Conservation (phyloP, 2,329 filamentous ascomycete genomes). For the Trichoderma endophyticum region DNA sequence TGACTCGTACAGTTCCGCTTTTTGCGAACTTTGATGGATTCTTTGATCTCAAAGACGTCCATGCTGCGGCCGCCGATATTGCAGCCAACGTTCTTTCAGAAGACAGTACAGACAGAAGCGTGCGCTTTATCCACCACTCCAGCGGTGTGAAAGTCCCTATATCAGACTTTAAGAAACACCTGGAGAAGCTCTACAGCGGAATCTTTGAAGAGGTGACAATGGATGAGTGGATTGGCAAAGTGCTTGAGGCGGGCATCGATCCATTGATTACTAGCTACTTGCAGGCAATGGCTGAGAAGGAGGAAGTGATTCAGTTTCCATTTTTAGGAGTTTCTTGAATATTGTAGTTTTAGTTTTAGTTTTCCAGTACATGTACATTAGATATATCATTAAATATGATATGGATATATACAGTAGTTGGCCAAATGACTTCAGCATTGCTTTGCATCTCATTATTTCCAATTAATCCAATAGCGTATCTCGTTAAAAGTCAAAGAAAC, state of each 20-base stretch:
- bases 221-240: background rate
- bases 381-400: background rate
- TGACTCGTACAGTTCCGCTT: background rate
- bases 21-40: background rate
- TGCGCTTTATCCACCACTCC: background rate
- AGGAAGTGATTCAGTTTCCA: background rate
- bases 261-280: background rate
- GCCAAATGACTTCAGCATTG: background rate
- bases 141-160: background rate
- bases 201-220: background rate
- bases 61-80: background rate
- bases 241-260: background rate
- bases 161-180: background rate
- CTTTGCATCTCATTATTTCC: background rate
- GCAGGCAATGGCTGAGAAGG: background rate
- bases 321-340: background rate
- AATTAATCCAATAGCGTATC: accelerated
- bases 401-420: background rate
- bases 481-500: background rate
- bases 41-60: background rate
- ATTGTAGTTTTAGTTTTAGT: background rate
- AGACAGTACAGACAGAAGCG: background rate
- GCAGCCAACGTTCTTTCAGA: background rate
- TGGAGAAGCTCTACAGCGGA: background rate
- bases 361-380: background rate